Percentiles rank a stretch among this genome's conserved stretches.
These are phyloP conservation scores for Rhynchosporium graminicola DNA, from an alignment of 2,329 filamentous ascomycete genomes.

Conservation along the genomic window DNA sequence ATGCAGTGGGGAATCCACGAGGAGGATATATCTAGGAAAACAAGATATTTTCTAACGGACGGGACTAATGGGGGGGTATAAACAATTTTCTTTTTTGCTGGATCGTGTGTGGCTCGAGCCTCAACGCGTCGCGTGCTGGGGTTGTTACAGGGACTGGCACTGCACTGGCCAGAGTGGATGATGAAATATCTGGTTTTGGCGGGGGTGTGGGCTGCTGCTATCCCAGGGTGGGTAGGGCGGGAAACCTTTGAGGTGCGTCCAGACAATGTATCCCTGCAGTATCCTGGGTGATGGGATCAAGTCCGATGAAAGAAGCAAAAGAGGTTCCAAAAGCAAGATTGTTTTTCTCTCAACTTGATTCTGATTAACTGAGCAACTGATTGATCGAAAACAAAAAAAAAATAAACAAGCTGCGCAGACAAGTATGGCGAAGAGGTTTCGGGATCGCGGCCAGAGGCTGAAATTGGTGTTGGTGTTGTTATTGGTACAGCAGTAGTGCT, in stretches of 20 bases:
- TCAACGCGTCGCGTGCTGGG: constrained; percentile 18
- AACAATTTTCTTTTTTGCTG: constrained; percentile 14
- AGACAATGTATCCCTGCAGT: background rate
- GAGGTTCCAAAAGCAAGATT: constrained; percentile 3
- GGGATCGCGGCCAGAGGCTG: background rate
- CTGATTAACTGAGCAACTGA: too few relatives aligned
- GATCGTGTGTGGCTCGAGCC: constrained; percentile 13
- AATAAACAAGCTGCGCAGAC: too few relatives aligned
- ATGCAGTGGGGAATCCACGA: constrained; percentile 8
- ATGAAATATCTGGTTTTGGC: constrained; percentile 7
- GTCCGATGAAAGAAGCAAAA: constrained; percentile 1
- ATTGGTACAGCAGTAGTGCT: too few relatives aligned
- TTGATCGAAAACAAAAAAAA: too few relatives aligned
- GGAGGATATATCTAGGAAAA: background rate
- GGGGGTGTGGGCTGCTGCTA: background rate
- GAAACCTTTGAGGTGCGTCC: constrained; percentile 3
- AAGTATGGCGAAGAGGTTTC: background rate
- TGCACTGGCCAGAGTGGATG: background rate
- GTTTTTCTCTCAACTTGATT: too few relatives aligned
- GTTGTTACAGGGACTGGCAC: background rate
- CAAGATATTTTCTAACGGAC: background rate
- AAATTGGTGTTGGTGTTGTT: background rate
- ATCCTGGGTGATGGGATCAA: background rate
- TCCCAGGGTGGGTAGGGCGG: background rate
- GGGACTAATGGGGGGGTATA: background rate